Percentiles rank a stretch among this genome's conserved stretches.
These are phyloP conservation scores for Amauroascus niger DNA, from an alignment of 2,329 filamentous ascomycete species.

Conservation along the genomic window DNA sequence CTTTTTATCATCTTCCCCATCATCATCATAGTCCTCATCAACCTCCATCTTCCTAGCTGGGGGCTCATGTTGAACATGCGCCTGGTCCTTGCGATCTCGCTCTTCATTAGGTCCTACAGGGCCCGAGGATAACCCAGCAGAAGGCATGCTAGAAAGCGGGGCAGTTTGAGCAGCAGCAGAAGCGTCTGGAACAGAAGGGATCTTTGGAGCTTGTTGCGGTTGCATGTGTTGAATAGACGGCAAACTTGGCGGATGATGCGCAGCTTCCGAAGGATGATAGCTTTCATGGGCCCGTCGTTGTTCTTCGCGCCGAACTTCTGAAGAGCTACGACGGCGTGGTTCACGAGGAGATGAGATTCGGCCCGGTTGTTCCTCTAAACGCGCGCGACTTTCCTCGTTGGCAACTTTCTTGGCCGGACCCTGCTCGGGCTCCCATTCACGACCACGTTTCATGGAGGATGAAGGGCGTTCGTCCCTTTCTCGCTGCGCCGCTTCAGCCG, in stretches of 20 bases:
- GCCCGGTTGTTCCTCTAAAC: conserved; percentile 64
- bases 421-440: conserved; percentile 86
- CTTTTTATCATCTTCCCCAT: conserved; percentile 69
- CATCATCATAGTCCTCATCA: conserved; percentile 95
- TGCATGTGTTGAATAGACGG: conserved; percentile 42
- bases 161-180: conserved; percentile 24
- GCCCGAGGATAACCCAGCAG: conserved; percentile 27
- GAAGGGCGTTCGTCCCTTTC: conserved; percentile 64
- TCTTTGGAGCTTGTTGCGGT: conserved; percentile 44
- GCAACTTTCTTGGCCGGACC: conserved; percentile 66
- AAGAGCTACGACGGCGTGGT: conserved; percentile 66
- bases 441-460: conserved; percentile 71
- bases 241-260: conserved; percentile 65
- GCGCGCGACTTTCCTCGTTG: conserved; percentile 77
- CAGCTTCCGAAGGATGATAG: conserved; percentile 87
- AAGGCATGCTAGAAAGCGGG: conserved; percentile 36
- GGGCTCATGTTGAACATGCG: conserved; percentile 54
- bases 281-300: conserved; percentile 64
- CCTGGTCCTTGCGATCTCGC: conserved; percentile 35
- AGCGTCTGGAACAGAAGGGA: conserved; percentile 47
- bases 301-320: conserved; percentile 57
- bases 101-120: conserved; percentile 45
- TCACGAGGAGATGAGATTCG: conserved; percentile 57
- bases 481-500: conserved; percentile 58
- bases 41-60: conserved; percentile 93